Percentiles rank a stretch among this genome's conserved stretches.
Conservation (phyloP, 306 rosid genomes). For the Acmispon strigosus region DNA sequence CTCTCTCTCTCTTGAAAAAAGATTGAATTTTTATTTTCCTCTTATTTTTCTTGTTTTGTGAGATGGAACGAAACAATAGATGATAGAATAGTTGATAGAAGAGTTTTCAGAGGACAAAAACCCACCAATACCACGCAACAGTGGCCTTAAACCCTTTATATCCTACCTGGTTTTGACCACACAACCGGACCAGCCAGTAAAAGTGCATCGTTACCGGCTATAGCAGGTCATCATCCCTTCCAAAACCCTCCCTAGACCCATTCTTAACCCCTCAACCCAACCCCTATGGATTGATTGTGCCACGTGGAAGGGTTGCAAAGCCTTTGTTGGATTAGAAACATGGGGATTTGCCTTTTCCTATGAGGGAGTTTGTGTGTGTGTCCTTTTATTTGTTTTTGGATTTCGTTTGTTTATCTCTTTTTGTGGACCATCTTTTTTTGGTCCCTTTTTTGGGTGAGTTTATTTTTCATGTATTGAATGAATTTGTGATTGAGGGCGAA, state of each 20-base stretch:
- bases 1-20: neutral
- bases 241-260: slow-evolving; percentile 29
- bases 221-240: slow-evolving; percentile 20
- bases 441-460: neutral
- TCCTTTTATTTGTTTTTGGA: neutral
- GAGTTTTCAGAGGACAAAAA: slow-evolving; percentile 31
- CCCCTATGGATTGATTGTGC: slow-evolving; percentile 12
- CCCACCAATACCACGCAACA: slow-evolving; percentile 52
- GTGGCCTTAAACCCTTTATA: slow-evolving; percentile 65
- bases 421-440: slow-evolving; percentile 22
- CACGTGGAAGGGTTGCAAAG: slow-evolving; percentile 45
- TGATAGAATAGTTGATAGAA: slow-evolving; percentile 24
- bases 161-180: slow-evolving; percentile 45
- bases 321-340: slow-evolving; percentile 7
- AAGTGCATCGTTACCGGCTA: slow-evolving; percentile 29
- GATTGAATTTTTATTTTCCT: neutral
- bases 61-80: slow-evolving; percentile 8
- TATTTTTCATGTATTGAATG: neutral
- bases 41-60: neutral
- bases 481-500: neutral
- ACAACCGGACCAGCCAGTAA: slow-evolving; percentile 51
- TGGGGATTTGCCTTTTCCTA: slow-evolving; percentile 15
- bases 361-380: neutral
- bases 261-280: slow-evolving; percentile 35
- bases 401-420: slow-evolving; percentile 13